Percentiles rank a stretch among this genome's conserved stretches.
phyloP scores from a whole-genome alignment of 768 basidiomycete genomes.

The Galerina sulciceps region DNA sequence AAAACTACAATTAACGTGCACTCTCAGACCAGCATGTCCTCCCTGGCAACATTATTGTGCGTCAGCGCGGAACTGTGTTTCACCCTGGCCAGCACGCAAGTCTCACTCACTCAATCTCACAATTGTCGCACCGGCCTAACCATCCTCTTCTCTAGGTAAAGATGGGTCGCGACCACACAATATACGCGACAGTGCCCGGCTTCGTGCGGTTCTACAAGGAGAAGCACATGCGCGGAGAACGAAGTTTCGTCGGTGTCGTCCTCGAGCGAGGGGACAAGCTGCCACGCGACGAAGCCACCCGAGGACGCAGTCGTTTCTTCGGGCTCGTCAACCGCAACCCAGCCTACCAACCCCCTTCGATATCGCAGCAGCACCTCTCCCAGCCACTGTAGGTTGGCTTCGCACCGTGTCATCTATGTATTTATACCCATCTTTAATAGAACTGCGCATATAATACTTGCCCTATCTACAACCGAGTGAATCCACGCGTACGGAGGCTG shows the following conservation, averaged over 20 bases:
- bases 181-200: conserved; percentile 89
- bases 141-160: conserved; percentile 63
- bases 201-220: conserved; percentile 93
- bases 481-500: no score
- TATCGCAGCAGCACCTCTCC: not conserved
- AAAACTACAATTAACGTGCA: conserved; percentile 12
- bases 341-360: conserved; percentile 10
- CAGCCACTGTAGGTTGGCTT: conserved; percentile 14
- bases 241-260: conserved; percentile 85
- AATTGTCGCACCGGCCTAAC: not conserved
- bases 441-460: conserved; percentile 8
- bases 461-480: not conserved
- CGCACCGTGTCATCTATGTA: conserved; percentile 20
- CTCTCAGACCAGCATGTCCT: conserved; percentile 83
- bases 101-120: conserved; percentile 6
- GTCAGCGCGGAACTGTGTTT: conserved; percentile 92
- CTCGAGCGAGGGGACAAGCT: conserved; percentile 82
- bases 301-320: conserved; percentile 87
- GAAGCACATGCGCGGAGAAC: conserved; percentile 72
- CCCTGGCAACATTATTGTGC: conserved; percentile 94
- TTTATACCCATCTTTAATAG: conserved; percentile 17
- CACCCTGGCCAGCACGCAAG: conserved; percentile 93
- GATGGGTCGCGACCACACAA: conserved; percentile 93
- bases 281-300: conserved; percentile 74
- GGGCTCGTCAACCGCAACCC: conserved; percentile 69